Evolutionary conservation across 345 rosid genomes (phyloP), one percentile per base, ranked within the genome.

Genomic region (Hypericum androsaemum): DNA sequence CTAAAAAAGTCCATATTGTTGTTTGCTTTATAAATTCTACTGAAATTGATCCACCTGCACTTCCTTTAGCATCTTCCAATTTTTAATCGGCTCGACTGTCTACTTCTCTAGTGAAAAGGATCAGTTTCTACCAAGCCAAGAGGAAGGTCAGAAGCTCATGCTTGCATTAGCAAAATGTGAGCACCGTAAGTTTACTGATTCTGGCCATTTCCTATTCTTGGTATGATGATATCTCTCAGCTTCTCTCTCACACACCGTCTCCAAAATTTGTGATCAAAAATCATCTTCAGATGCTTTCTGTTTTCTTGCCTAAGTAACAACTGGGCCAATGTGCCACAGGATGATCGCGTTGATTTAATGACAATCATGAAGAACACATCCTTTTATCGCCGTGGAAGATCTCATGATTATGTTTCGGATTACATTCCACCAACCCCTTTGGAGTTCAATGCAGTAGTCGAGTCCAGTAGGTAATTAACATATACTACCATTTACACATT

Each of bases 161-260:
- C 54, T 37, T 52, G 65, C 71, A 40, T 65, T 82, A 54, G 69
- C 54, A 43, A 76, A 67, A 59, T 62, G 85, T 64, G 84, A 74
- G 59, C 72, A 48, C 39, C 90, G 95, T 45, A 63, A n/a, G 32
- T 84, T 82, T 56, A 41, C 63, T 37, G 79, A 76, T 58, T 72
- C 62, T 50, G 82, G 85, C 13, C 98, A 87, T 74, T 84, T 76
- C 57, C 80, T 84, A 48, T 79, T 88, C 72, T 68, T 88, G 88
- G 97, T 88, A 69, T 60, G 73, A 47, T 60, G 36, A 49, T 54
- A 39, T 64, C 58, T 61, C 39, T 64, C 42, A 1, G 32, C 32
- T 22, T 65, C 61, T 62, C 41, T 43, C 53, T 5, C 32, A 22
- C 32, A 22, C 32, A 22, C 32, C 1, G 32, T 22, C 32, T 22